These are phyloP conservation scores for Aspergillus oerlinghausenensis DNA, from an alignment of 2,329 filamentous ascomycete species.

Conservation along the genomic window DNA sequence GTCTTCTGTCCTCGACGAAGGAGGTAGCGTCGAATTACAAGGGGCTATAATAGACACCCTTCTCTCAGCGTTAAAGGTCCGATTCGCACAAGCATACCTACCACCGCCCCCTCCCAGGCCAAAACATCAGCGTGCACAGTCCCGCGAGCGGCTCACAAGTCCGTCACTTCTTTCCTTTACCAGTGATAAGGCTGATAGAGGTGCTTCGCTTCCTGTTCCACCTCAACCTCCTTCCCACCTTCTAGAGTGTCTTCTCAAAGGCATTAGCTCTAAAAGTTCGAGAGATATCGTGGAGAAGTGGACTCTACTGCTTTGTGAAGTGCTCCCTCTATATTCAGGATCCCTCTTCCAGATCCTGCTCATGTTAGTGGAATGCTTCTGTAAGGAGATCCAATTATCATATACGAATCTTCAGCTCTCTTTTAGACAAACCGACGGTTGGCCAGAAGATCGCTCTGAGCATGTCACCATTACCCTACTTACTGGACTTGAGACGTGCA, in stretches of 20 bases:
- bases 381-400: constrained; percentile 66
- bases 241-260: constrained; percentile 75
- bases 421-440: constrained; percentile 39
- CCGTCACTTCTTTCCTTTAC: constrained; percentile 43
- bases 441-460: constrained; percentile 53
- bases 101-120: constrained; percentile 25
- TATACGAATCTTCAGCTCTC: constrained; percentile 63
- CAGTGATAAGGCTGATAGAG: constrained; percentile 42
- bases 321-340: constrained; percentile 76
- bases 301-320: constrained; percentile 79
- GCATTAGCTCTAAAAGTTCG: constrained; percentile 69
- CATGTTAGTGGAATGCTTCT: constrained; percentile 85
- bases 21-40: constrained; percentile 65
- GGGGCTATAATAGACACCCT: constrained; percentile 75
- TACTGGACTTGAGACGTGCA: constrained; percentile 86
- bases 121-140: constrained; percentile 35
- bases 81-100: constrained; percentile 35
- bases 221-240: constrained; percentile 58
- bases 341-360: constrained; percentile 87
- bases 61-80: constrained; percentile 66
- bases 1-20: constrained; percentile 53
- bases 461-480: constrained; percentile 65
- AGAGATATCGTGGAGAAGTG: constrained; percentile 82
- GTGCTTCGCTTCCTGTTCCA: constrained; percentile 26
- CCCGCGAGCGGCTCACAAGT: constrained; percentile 38